Evolutionary conservation across 805 yeast species (phyloP).

Genomic region (Candida anglica): DNA sequence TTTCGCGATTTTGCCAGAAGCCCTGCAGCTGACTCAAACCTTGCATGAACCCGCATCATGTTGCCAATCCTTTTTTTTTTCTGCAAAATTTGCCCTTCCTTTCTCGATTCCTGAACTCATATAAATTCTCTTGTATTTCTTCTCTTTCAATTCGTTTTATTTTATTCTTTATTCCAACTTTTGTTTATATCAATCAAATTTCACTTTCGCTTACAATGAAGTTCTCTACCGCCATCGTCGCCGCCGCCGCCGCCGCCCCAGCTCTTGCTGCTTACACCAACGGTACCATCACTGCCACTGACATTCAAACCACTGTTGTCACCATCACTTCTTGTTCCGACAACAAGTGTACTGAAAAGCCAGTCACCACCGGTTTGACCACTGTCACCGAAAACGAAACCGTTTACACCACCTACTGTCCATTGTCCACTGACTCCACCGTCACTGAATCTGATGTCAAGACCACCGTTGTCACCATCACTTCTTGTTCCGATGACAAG

Average conservation of each 20-base stretch:
- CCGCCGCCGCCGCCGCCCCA: conserved; percentile 13
- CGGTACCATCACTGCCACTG: conserved; percentile 25
- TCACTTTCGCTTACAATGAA: conserved; percentile 19
- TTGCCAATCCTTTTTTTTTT: background rate
- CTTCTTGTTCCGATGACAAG: conserved; percentile 23
- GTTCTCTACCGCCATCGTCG: conserved; percentile 27
- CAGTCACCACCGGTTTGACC: conserved; percentile 34
- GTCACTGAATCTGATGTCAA: conserved; percentile 11
- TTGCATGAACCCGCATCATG: too few species aligned
- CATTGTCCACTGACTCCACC: conserved; percentile 13
- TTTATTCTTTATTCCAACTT: conserved; percentile 7
- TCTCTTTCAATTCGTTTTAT: conserved; percentile 5
- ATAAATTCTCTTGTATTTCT: background rate
- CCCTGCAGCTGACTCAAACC: too few species aligned
- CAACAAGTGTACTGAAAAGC: too few species aligned
- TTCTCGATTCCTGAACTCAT: background rate
- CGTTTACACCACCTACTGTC: conserved; percentile 32
- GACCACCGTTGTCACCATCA: conserved; percentile 23
- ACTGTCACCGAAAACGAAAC: conserved; percentile 28
- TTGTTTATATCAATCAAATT: conserved; percentile 8
- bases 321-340: too few species aligned
- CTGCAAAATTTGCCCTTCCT: background rate
- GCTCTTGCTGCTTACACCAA: conserved; percentile 27
- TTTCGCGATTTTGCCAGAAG: too few species aligned
- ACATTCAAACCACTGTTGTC: conserved; percentile 24